Conservation (phyloP, 352 stramenopile genomes). For the Phytophthora cajani region DNA sequence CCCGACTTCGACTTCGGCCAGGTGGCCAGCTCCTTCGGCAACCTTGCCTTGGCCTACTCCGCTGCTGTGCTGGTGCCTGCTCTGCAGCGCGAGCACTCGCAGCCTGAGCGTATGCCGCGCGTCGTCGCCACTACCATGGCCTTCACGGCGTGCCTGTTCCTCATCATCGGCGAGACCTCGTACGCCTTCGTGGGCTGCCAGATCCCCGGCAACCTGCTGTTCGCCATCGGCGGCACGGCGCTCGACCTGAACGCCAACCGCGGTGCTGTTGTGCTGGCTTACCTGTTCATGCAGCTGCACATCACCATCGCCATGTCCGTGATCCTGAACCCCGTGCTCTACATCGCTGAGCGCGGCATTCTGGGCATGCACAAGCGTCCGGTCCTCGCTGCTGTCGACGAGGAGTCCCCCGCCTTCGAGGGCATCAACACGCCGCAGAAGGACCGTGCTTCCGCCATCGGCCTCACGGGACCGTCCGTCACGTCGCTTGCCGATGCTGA, state of each 20-base stretch:
- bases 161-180: slow-evolving; percentile 52
- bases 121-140: slow-evolving; percentile 57
- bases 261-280: slow-evolving; percentile 59
- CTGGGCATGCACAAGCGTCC: slow-evolving; percentile 68
- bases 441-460: slow-evolving; percentile 17
- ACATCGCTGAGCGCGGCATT: slow-evolving; percentile 61
- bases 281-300: slow-evolving; percentile 72
- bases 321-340: slow-evolving; percentile 64
- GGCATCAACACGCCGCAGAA: slow-evolving; percentile 35
- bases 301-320: slow-evolving; percentile 69
- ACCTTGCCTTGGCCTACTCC: slow-evolving; percentile 64
- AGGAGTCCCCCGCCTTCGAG: slow-evolving; percentile 42
- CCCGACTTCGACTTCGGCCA: slow-evolving; percentile 59
- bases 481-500: slow-evolving; percentile 42
- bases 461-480: slow-evolving; percentile 31
- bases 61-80: slow-evolving; percentile 63
- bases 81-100: slow-evolving; percentile 68
- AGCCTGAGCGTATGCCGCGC: slow-evolving; percentile 63
- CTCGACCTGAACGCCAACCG: slow-evolving; percentile 54
- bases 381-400: slow-evolving; percentile 20
- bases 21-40: slow-evolving; percentile 63
- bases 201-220: slow-evolving; percentile 68
- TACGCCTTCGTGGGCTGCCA: slow-evolving; percentile 65
- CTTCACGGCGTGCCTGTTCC: slow-evolving; percentile 56
- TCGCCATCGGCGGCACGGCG: slow-evolving; percentile 54